Conservation (phyloP, 2,329 filamentous ascomycete species). For the Aspergillus sclerotialis region DNA sequence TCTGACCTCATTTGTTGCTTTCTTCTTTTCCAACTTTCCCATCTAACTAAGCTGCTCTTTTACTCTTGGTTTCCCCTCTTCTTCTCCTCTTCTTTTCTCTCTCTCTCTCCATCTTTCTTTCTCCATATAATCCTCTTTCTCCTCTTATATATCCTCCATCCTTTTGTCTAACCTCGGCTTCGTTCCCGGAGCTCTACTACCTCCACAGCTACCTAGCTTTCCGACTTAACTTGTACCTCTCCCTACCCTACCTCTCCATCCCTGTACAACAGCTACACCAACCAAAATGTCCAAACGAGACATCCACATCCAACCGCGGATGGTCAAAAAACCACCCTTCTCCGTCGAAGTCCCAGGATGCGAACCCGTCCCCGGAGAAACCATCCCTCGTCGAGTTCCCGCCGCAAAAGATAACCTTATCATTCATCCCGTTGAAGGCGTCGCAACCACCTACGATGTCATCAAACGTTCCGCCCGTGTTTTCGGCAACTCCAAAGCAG, state of each 20-base stretch:
- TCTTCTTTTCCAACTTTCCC: conserved; percentile 6
- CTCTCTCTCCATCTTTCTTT: neutral
- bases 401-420: conserved; percentile 64
- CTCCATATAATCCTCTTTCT: conserved; percentile 1
- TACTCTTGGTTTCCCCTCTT: conserved; percentile 2
- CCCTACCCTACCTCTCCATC: no score
- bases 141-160: neutral
- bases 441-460: conserved; percentile 73
- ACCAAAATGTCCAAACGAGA: conserved; percentile 27
- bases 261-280: no score
- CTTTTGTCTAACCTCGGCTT: neutral
- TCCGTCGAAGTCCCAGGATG: conserved; percentile 65
- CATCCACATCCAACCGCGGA: conserved; percentile 36
- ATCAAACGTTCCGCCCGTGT: conserved; percentile 60
- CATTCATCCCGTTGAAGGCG: conserved; percentile 58
- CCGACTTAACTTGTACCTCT: no score
- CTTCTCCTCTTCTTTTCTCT: conserved; percentile 7
- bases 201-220: no score
- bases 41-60: no score
- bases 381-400: conserved; percentile 70
- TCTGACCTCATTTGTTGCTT: conserved; percentile 9
- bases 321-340: conserved; percentile 65
- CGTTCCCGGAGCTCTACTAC: no score
- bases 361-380: conserved; percentile 69
- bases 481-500: conserved; percentile 57